Evolutionary conservation across 345 rosid genomes (phyloP), one percentile per base, ranked within the genome.

Genomic region (Pelargonium nanum): DNA sequence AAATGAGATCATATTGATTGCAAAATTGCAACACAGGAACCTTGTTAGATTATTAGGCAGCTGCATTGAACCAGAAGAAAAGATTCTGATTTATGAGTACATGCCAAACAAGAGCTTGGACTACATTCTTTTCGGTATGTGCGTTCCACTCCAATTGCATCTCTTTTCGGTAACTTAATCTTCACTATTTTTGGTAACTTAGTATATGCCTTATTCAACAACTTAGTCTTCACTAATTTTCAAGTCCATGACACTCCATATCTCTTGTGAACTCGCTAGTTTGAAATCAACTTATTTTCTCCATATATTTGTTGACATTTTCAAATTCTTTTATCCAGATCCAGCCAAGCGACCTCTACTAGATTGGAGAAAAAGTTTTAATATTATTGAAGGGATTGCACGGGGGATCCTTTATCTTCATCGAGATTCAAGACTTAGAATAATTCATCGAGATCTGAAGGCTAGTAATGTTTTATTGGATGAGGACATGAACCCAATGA

Each of bases 81-180:
- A 71, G 68, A 75, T 87, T 76, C 70, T 84, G 56, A 16, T 87
- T 9, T 84, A 84, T 0, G 95, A 87, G 69, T 84, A 79, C 59
- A 76, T 87, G 95, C 86, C 83, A 7, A 87, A 87, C 65, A 76
- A 72, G 75, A 87, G 95, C 63, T 68, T 87, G 71, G 91, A 87
- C 58, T 57, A 44, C 67, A 71, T 78, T 66, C 72, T 87, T 52
- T 87, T 87, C 2, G 48, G 48, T 40, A 40, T 12, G 48, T 7
- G 16, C 5, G 9, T 40, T 40, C 10, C 48, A 40, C 15, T 17
- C 48, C 48, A 9, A 30, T 30, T 30, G 40, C 40, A 30, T 30
- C 40, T 5, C 40, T 30, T 30, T 30, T 12, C 10, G 10, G 9
- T 6, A 40, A 40, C 48, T 40, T 40, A 2, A 40, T 40, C 15